Evolutionary conservation across 140 eudicot genomes (phyloP).

Genomic region (Erigeron philadelphicus): DNA sequence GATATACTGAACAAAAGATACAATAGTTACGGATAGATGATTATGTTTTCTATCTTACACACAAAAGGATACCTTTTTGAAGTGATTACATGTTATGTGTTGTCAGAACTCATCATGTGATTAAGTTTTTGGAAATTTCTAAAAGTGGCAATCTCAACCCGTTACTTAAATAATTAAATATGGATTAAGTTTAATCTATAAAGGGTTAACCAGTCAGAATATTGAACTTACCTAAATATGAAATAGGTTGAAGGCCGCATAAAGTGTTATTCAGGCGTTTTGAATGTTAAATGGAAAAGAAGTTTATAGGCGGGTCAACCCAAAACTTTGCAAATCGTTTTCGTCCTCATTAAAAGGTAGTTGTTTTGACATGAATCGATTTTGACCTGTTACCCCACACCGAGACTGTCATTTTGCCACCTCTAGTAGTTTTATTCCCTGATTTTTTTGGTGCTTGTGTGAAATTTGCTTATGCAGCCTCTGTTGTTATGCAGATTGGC

Average conservation of each 20-base stretch:
- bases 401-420: neutral
- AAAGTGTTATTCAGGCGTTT: too few species aligned
- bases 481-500: constrained; percentile 66
- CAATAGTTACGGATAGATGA: neutral
- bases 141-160: neutral
- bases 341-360: neutral
- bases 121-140: too few species aligned
- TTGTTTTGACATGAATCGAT: neutral
- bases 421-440: neutral
- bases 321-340: neutral
- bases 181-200: neutral
- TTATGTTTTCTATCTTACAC: neutral
- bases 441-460: neutral
- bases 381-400: neutral
- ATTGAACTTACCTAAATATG: too few species aligned
- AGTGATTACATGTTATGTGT: neutral
- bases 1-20: neutral
- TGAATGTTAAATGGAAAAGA: neutral
- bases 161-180: neutral
- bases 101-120: neutral
- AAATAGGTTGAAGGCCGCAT: too few species aligned
- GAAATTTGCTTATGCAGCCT: neutral
- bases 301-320: neutral
- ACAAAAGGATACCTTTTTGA: neutral
- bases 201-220: neutral